Percentiles rank a stretch among this genome's conserved stretches.
These are phyloP conservation scores for Sherardia arvensis DNA, from an alignment of 257 asterid genomes.

Conservation along the genomic window DNA sequence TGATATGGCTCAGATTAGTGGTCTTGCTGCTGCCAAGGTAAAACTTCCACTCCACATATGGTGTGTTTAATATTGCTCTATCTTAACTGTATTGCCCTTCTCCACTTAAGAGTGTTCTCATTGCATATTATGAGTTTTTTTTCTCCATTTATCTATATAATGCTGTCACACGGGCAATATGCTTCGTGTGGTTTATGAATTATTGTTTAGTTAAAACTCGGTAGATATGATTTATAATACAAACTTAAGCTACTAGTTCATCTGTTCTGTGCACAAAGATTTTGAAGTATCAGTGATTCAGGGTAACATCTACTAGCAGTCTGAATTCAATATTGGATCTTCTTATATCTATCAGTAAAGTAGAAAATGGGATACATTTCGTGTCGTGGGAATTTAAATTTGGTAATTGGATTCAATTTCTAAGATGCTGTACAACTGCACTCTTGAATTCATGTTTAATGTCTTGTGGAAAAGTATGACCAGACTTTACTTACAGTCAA, in stretches of 20 bases:
- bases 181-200: neutral
- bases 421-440: neutral
- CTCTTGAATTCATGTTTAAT: too few relatives aligned
- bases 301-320: neutral
- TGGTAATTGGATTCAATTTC: neutral
- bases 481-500: neutral
- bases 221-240: neutral
- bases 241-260: neutral
- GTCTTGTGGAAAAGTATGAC: neutral
- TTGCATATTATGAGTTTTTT: neutral
- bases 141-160: neutral
- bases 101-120: neutral
- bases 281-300: neutral
- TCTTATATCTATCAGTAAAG: neutral
- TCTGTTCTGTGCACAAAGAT: neutral
- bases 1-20: constrained; percentile 92
- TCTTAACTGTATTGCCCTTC: neutral
- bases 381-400: neutral
- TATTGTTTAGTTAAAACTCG: neutral
- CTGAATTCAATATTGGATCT: too few relatives aligned
- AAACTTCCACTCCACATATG: neutral
- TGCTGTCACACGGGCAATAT: neutral
- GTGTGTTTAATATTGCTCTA: constrained; percentile 4
- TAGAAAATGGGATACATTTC: neutral
- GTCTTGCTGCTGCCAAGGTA: constrained; percentile 87